Conservation (phyloP, 2,329 filamentous ascomycete species). For the Botryotinia calthae region DNA sequence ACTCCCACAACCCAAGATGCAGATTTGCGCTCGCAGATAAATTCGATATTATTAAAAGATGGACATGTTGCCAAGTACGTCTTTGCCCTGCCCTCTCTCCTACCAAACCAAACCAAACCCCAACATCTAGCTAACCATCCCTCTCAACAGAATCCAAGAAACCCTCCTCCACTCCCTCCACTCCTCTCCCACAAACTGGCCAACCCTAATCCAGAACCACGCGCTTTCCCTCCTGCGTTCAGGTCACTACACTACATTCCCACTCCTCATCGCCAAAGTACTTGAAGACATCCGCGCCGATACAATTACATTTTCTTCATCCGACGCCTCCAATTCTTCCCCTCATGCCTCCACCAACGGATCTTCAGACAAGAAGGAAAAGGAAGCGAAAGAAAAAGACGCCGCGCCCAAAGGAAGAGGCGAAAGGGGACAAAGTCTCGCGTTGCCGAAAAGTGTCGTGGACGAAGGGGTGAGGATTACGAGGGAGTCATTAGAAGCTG, state of each 20-base stretch:
- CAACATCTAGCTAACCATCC: slow-evolving; percentile 15
- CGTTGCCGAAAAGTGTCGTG: slow-evolving; percentile 57
- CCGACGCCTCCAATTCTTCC: background rate
- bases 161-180: slow-evolving; percentile 61
- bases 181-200: slow-evolving; percentile 60
- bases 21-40: slow-evolving; percentile 62
- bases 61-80: slow-evolving; percentile 58
- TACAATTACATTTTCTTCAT: slow-evolving; percentile 27
- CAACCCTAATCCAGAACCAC: slow-evolving; percentile 57
- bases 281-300: slow-evolving; percentile 54
- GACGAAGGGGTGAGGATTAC: slow-evolving; percentile 61
- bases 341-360: background rate
- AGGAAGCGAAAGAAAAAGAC: slow-evolving; percentile 11
- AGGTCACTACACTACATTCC: slow-evolving; percentile 59
- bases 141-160: slow-evolving; percentile 58
- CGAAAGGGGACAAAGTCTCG: slow-evolving; percentile 43
- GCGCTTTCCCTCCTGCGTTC: slow-evolving; percentile 59
- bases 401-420: slow-evolving; percentile 24
- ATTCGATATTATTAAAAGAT: slow-evolving; percentile 55
- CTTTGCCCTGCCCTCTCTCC: slow-evolving; percentile 13
- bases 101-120: slow-evolving; percentile 7
- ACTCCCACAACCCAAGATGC: slow-evolving; percentile 59
- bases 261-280: slow-evolving; percentile 58
- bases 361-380: slow-evolving; percentile 19
- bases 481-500: slow-evolving; percentile 53